Evolutionary conservation across 768 basidiomycete genomes (phyloP).

Genomic region (Leccinum pellstonianum): DNA sequence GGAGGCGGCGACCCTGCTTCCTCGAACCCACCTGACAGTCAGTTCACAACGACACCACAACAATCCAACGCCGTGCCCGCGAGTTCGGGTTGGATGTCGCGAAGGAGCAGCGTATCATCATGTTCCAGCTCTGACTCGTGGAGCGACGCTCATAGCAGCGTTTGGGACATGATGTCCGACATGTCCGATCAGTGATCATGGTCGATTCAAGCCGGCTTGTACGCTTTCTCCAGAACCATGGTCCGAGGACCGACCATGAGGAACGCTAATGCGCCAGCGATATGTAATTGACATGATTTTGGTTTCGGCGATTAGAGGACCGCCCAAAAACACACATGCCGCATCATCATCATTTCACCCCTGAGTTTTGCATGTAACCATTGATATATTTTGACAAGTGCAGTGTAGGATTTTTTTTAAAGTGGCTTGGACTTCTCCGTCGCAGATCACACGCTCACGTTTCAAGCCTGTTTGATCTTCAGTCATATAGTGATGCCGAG

Average conservation of each 20-base stretch:
- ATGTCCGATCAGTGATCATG: slow-evolving; percentile 3
- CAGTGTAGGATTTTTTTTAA: neutral
- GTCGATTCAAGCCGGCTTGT: neutral
- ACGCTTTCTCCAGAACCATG: neutral
- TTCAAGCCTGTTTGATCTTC: neutral
- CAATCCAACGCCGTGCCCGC: neutral
- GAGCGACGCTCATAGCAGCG: slow-evolving; percentile 29
- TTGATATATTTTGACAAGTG: neutral
- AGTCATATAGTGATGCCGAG: neutral
- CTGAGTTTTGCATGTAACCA: slow-evolving; percentile 8
- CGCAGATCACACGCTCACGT: neutral
- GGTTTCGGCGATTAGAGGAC: neutral
- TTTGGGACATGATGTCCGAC: slow-evolving; percentile 29
- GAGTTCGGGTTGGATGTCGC: slow-evolving; percentile 1
- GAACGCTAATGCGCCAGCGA: neutral
- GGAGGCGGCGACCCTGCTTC: neutral
- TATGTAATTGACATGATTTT: neutral
- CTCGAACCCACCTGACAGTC: neutral
- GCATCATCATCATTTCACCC: neutral
- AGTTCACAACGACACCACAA: neutral
- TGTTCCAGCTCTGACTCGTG: slow-evolving; percentile 22
- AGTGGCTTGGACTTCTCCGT: neutral
- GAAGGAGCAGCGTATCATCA: slow-evolving; percentile 18
- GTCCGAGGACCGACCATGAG: neutral
- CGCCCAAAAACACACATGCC: neutral